Evolutionary conservation across 2,329 filamentous ascomycete species (phyloP).

Genomic region (Sporothrix globosa): DNA sequence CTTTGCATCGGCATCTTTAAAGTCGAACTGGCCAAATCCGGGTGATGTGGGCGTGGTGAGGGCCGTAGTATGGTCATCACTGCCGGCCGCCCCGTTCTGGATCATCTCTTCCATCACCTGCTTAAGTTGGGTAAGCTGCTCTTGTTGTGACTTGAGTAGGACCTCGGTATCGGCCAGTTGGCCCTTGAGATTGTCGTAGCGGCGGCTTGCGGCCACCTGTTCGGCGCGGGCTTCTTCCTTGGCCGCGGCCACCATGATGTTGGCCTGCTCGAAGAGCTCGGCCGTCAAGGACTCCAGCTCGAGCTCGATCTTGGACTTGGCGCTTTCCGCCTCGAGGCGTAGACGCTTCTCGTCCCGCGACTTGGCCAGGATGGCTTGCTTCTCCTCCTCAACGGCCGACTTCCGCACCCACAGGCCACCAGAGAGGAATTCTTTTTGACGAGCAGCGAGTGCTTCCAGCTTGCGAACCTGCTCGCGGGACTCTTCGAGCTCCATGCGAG

Average conservation of each 20-base stretch:
- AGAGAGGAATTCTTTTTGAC: slow-evolving; percentile 71
- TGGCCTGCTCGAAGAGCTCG: slow-evolving; percentile 96
- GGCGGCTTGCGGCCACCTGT: slow-evolving; percentile 76
- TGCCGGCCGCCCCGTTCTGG: slow-evolving; percentile 51
- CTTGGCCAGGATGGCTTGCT: slow-evolving; percentile 59
- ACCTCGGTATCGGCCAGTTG: slow-evolving; percentile 86
- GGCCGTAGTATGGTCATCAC: slow-evolving; percentile 68
- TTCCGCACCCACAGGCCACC: slow-evolving; percentile 76
- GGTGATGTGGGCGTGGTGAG: slow-evolving; percentile 84
- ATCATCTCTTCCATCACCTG: slow-evolving; percentile 87
- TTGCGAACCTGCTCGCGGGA: slow-evolving; percentile 68
- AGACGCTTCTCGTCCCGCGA: slow-evolving; percentile 68
- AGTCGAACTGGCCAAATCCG: slow-evolving; percentile 70
- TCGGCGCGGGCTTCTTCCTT: slow-evolving; percentile 87
- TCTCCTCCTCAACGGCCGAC: slow-evolving; percentile 74
- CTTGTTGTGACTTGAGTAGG: slow-evolving; percentile 85
- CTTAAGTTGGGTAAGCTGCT: slow-evolving; percentile 90
- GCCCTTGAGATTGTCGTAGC: slow-evolving; percentile 82
- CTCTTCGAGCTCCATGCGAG: slow-evolving; percentile 79
- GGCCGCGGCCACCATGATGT: slow-evolving; percentile 94
- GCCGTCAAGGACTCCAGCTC: slow-evolving; percentile 90
- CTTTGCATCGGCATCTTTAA: slow-evolving; percentile 46
- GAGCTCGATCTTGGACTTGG: slow-evolving; percentile 86
- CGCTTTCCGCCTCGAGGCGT: slow-evolving; percentile 69
- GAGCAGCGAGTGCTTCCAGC: slow-evolving; percentile 67